These are phyloP conservation scores for Actinomucor elegans DNA, from an alignment of 371 early-diverging fungal species.

Conservation along the genomic window DNA sequence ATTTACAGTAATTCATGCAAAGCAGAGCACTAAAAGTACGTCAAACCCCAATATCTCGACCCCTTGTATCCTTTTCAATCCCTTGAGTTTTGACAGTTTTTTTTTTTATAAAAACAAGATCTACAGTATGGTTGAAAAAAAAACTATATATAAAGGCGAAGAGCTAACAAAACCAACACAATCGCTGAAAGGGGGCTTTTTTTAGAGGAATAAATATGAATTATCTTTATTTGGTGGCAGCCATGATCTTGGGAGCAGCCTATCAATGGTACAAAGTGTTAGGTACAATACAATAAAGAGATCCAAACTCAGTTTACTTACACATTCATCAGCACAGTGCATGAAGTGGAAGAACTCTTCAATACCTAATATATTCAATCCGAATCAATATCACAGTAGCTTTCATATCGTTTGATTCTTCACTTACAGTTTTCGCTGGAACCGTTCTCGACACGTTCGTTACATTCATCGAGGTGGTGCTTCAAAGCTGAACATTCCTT, in stretches of 20 bases:
- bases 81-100: too few species aligned
- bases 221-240: conserved; percentile 39
- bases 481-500: conserved; percentile 47
- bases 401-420: too few species aligned
- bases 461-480: conserved; percentile 58
- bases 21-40: too few species aligned
- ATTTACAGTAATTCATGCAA: too few species aligned
- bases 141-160: too few species aligned
- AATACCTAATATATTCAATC: conserved; percentile 36
- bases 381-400: too few species aligned
- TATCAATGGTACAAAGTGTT: conserved; percentile 1
- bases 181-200: too few species aligned
- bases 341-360: conserved; percentile 63
- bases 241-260: conserved; percentile 56
- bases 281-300: neutral
- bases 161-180: too few species aligned
- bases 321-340: conserved; percentile 61
- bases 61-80: too few species aligned
- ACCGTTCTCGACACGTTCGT: conserved; percentile 58
- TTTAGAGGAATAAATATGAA: conserved; percentile 12
- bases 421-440: conserved; percentile 52
- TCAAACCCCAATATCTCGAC: too few species aligned
- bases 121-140: too few species aligned
- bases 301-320: conserved; percentile 26
- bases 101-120: too few species aligned